A percentile compares a stretch with the other conserved stretches of the same genome.
Conservation (phyloP, 1,139 yeast species). For the Spencermartinsiella ligniputridi region DNA sequence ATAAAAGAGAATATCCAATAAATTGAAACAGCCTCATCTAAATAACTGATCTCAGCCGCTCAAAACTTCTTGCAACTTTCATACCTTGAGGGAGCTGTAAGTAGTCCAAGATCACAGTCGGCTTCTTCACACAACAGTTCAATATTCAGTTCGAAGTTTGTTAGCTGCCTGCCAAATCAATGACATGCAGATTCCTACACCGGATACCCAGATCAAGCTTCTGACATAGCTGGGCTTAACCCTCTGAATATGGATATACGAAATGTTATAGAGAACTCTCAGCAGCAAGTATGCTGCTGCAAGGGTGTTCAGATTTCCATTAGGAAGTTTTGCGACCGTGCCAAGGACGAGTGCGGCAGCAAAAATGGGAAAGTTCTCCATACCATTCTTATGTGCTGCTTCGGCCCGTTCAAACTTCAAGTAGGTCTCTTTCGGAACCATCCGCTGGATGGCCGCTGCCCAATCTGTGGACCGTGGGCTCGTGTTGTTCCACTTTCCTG, state of each 20-base stretch:
- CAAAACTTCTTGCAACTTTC: no score
- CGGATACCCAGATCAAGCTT: neutral
- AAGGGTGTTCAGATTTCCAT: neutral
- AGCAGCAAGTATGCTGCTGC: neutral
- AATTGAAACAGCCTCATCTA: no score
- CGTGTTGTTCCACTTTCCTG: neutral
- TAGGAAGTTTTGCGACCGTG: neutral
- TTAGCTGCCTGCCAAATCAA: neutral
- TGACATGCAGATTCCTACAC: neutral
- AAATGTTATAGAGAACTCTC: neutral
- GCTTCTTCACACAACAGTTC: no score
- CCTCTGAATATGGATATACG: neutral
- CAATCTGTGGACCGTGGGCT: neutral
- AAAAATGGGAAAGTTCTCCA: neutral
- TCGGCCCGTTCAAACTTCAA: neutral
- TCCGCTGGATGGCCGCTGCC: neutral
- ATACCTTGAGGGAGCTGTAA: no score
- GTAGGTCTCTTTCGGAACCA: neutral
- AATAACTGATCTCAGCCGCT: no score
- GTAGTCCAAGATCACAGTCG: no score
- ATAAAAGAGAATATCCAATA: no score
- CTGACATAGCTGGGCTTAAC: neutral
- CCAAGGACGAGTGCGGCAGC: neutral
- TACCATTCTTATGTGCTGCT: slow-evolving; percentile 1
- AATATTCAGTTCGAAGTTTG: neutral